phyloP scores from a whole-genome alignment of 768 basidiomycete genomes.

The Suillus alpinus region DNA sequence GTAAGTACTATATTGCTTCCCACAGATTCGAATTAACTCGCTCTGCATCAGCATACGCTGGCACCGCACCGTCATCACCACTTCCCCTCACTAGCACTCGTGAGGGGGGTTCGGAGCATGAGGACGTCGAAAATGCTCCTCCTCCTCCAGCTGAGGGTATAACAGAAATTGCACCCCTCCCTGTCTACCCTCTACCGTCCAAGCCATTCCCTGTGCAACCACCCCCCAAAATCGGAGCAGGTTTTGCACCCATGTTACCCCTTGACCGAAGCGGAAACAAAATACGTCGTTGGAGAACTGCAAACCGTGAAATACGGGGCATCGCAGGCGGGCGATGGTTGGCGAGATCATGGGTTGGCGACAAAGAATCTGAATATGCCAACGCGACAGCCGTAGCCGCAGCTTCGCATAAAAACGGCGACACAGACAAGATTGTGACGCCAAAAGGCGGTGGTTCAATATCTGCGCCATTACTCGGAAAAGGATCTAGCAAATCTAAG shows the following conservation, averaged over 20 bases:
- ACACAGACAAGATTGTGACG: conserved; percentile 24
- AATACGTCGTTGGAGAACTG: conserved; percentile 70
- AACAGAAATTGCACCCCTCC: conserved; percentile 57
- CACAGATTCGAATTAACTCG: background rate
- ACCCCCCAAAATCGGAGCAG: conserved; percentile 70
- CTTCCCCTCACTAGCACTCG: conserved; percentile 44
- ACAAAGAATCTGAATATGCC: conserved; percentile 71
- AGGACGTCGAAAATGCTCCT: conserved; percentile 27
- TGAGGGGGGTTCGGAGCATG: conserved; percentile 45
- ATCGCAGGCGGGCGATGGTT: conserved; percentile 87
- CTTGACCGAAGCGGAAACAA: conserved; percentile 63
- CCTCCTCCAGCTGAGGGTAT: conserved; percentile 31
- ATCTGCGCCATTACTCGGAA: conserved; percentile 44
- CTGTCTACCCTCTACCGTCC: conserved; percentile 75
- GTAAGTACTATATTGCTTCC: conserved; percentile 33
- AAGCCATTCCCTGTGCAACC: conserved; percentile 83
- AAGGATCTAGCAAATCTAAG: conserved; percentile 40
- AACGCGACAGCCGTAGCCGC: conserved; percentile 28
- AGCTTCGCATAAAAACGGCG: conserved; percentile 26
- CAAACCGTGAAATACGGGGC: conserved; percentile 75
- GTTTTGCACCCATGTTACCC: conserved; percentile 64
- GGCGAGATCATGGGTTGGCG: conserved; percentile 77
- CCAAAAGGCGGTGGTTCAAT: conserved; percentile 44
- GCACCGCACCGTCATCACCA: conserved; percentile 74
- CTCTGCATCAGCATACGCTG: conserved; percentile 48